Percentiles rank a stretch among this genome's conserved stretches.
phyloP scores from a whole-genome alignment of 257 asterid genomes.

The Paulownia fortunei region DNA sequence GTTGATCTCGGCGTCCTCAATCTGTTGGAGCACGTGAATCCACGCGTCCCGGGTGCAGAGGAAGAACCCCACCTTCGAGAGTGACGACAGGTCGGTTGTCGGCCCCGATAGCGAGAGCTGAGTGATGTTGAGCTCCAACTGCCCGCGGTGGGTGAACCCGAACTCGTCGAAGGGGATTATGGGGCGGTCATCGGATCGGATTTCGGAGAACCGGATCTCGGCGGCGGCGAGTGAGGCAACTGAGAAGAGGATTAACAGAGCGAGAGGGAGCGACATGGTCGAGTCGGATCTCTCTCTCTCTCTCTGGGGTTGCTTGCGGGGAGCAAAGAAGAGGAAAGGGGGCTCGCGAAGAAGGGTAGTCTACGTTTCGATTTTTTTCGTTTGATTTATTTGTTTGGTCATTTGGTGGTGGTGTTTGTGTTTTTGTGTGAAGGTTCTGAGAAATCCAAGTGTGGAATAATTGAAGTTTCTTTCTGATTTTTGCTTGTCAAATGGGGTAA shows the following conservation, averaged over 20 bases:
- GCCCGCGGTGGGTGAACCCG: slow-evolving; percentile 89
- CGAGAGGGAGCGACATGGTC: slow-evolving; percentile 42
- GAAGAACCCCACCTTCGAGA: slow-evolving; percentile 74
- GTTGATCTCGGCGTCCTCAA: slow-evolving; percentile 72
- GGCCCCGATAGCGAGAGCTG: slow-evolving; percentile 45
- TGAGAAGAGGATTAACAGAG: slow-evolving; percentile 44
- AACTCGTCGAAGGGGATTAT: slow-evolving; percentile 83
- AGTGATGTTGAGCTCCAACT: slow-evolving; percentile 70
- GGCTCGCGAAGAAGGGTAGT: too few relatives aligned
- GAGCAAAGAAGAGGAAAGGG: not conserved
- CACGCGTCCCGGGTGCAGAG: slow-evolving; percentile 80
- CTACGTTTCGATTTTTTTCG: not conserved
- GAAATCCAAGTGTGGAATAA: not conserved
- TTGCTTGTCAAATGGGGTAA: slow-evolving; percentile 17
- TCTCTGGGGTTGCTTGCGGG: slow-evolving; percentile 3
- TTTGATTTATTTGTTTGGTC: not conserved
- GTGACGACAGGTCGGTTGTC: slow-evolving; percentile 41
- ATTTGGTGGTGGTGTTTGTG: not conserved
- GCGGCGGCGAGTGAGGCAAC: slow-evolving; percentile 44
- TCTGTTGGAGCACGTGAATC: slow-evolving; percentile 70
- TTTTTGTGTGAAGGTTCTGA: not conserved
- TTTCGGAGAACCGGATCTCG: slow-evolving; percentile 66
- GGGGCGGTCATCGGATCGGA: slow-evolving; percentile 67
- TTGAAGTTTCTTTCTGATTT: not conserved
- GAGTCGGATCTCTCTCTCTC: slow-evolving; percentile 35